These are phyloP conservation scores for Tulasnella sp. DNA, from an alignment of 768 basidiomycete genomes.

Conservation along the genomic window DNA sequence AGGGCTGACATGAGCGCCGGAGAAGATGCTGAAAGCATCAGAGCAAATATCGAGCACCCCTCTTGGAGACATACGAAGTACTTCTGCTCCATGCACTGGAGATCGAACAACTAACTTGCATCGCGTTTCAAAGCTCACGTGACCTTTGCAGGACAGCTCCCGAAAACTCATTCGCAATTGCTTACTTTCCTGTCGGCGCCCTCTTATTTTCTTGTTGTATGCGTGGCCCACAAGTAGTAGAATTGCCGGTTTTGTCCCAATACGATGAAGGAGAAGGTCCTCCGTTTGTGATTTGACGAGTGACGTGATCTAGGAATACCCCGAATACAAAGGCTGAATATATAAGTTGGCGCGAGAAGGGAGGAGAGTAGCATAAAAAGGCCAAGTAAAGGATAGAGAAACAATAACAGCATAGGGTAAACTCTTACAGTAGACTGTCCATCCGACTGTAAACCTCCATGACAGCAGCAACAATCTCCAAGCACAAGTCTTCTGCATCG, in stretches of 20 bases:
- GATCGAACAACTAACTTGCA: too few species aligned
- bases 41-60: not conserved
- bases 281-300: not conserved
- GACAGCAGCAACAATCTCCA: slow-evolving; percentile 89
- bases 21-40: not conserved
- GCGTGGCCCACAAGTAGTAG: too few species aligned
- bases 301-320: not conserved
- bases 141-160: too few species aligned
- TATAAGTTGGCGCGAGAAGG: not conserved
- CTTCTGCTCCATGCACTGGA: too few species aligned
- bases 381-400: not conserved
- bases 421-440: slow-evolving; percentile 43
- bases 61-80: not conserved
- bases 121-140: too few species aligned
- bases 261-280: not conserved
- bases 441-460: slow-evolving; percentile 89
- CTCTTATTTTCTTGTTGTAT: too few species aligned
- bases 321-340: not conserved
- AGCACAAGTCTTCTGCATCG: slow-evolving; percentile 67
- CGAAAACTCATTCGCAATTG: too few species aligned
- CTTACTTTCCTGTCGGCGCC: too few species aligned
- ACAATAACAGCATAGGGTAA: slow-evolving; percentile 33
- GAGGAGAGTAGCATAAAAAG: not conserved
- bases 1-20: not conserved
- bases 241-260: not conserved